phyloP scores from a whole-genome alignment of 768 basidiomycete genomes.

The Hortiboletus campestris region DNA sequence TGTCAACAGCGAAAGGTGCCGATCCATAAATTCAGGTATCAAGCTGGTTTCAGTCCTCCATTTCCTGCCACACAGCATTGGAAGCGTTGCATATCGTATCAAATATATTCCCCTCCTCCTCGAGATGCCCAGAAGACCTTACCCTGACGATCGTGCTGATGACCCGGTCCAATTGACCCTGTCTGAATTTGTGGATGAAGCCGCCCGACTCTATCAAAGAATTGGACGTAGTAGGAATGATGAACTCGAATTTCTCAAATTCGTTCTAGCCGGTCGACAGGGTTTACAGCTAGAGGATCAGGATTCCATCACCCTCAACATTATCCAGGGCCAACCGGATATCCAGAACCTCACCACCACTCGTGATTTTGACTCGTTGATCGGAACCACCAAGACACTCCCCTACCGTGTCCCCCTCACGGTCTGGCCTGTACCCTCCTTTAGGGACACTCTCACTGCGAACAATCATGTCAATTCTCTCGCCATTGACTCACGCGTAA shows the following conservation, averaged over 20 bases:
- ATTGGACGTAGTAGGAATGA: neutral
- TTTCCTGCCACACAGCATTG: too few relatives aligned
- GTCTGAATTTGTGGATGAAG: neutral
- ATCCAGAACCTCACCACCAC: neutral
- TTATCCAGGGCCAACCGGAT: neutral
- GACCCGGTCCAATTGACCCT: neutral
- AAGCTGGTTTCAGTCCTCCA: too few relatives aligned
- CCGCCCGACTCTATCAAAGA: too few relatives aligned
- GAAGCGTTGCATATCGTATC: too few relatives aligned
- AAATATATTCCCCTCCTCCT: too few relatives aligned
- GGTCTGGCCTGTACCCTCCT: neutral
- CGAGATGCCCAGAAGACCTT: neutral
- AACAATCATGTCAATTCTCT: neutral
- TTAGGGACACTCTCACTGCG: neutral
- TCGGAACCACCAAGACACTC: neutral
- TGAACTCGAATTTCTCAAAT: neutral
- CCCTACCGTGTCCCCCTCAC: neutral
- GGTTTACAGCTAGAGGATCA: neutral
- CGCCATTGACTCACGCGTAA: neutral
- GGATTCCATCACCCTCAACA: neutral
- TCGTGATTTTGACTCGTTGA: slow-evolving; percentile 3
- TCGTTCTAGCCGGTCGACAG: neutral
- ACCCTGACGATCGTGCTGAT: neutral
- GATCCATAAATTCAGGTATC: too few relatives aligned
- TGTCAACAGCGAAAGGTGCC: too few relatives aligned